A percentile compares a stretch with the other conserved stretches of the same genome.
Evolutionary conservation across 148 eudicot genomes (phyloP).

Genomic region (Cornus kousa): DNA sequence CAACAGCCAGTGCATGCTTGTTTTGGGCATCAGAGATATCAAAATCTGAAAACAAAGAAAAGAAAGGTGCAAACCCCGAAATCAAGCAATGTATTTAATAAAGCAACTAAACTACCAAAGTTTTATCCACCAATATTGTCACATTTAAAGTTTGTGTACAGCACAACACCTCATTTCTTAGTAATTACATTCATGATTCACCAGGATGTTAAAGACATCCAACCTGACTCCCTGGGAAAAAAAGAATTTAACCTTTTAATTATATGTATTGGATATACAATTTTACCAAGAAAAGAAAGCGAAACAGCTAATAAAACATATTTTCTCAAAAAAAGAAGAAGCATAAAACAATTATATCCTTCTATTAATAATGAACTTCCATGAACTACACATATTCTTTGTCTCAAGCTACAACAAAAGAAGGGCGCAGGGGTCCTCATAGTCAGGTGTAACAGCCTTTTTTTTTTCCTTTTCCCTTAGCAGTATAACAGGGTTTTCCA

Average conservation of each 20-base stretch:
- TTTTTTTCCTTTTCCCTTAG: too few relatives aligned
- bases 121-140: background rate
- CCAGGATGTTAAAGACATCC: background rate
- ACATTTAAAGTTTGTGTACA: background rate
- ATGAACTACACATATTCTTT: background rate
- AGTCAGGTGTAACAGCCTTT: background rate
- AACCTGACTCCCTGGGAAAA: background rate
- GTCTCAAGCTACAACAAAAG: background rate
- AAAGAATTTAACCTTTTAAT: too few relatives aligned
- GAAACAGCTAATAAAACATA: too few relatives aligned
- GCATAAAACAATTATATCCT: background rate
- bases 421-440: background rate
- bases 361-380: background rate
- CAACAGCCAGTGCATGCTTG: slow-evolving; percentile 67
- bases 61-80: background rate
- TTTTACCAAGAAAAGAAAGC: too few relatives aligned
- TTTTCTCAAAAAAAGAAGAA: background rate
- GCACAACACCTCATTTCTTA: background rate
- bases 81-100: background rate
- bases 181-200: background rate
- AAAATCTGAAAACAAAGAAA: slow-evolving; percentile 38
- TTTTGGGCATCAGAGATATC: slow-evolving; percentile 67
- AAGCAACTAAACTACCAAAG: background rate
- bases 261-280: too few relatives aligned
- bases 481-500: too few relatives aligned